Percentiles rank a stretch among this genome's conserved stretches.
These are phyloP conservation scores for Taiozyma sp. DNA, from an alignment of 1,139 yeast species.

Conservation along the genomic window DNA sequence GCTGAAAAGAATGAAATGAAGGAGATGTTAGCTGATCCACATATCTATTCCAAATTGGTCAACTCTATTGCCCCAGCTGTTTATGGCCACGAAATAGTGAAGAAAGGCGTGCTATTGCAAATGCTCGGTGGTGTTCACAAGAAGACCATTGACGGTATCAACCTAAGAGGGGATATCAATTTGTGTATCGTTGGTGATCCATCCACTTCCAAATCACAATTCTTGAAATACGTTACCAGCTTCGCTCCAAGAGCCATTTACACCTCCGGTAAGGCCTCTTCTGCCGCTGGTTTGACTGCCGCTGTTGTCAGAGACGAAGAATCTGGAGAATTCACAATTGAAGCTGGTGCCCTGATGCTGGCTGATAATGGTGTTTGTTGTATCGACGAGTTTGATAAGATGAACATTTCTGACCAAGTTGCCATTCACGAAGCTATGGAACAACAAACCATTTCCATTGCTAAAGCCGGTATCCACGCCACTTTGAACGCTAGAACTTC, in stretches of 20 bases:
- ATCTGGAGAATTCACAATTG: constrained; percentile 95
- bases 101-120: constrained; percentile 87
- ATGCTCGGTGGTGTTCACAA: constrained; percentile 96
- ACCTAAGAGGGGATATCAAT: constrained; percentile 94
- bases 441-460: constrained; percentile 96
- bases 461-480: constrained; percentile 98
- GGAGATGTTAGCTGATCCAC: constrained; percentile 88
- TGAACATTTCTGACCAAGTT: constrained; percentile 94
- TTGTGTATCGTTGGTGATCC: constrained; percentile 98
- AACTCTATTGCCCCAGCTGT: constrained; percentile 95
- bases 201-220: constrained; percentile 95
- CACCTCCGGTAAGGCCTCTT: constrained; percentile 97
- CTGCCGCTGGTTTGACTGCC: constrained; percentile 99
- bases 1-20: constrained; percentile 83
- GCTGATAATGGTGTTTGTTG: constrained; percentile 99
- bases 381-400: constrained; percentile 96
- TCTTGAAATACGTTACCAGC: constrained; percentile 86
- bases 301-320: constrained; percentile 98
- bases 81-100: constrained; percentile 92
- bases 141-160: constrained; percentile 89
- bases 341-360: constrained; percentile 98
- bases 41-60: constrained; percentile 80
- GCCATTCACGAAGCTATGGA: constrained; percentile 99
- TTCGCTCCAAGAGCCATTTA: constrained; percentile 94
- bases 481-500: constrained; percentile 95